These are phyloP conservation scores for Gynandropsis gynandra DNA, from an alignment of 345 rosid species.

Conservation along the genomic window DNA sequence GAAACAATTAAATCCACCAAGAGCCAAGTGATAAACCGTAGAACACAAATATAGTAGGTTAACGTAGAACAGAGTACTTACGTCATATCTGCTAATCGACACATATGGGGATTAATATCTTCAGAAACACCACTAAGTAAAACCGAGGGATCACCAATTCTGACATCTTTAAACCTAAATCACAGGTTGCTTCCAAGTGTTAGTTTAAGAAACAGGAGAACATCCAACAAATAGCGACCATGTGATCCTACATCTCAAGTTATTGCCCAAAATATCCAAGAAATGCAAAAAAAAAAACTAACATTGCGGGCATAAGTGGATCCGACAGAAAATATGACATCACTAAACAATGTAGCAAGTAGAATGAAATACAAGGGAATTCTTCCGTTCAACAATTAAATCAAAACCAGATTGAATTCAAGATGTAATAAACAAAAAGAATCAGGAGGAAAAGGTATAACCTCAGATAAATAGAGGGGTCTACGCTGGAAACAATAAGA, in stretches of 20 bases:
- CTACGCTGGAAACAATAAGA: slow-evolving; percentile 37
- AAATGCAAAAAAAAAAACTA: too few relatives aligned
- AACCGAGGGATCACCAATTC: slow-evolving; percentile 58
- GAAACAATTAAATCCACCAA: slow-evolving; percentile 4
- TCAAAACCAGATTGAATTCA: not conserved
- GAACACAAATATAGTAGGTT: not conserved
- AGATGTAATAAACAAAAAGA: not conserved
- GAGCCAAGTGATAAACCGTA: not conserved
- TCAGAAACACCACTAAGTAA: slow-evolving; percentile 27
- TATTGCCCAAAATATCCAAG: not conserved
- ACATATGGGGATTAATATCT: slow-evolving; percentile 54
- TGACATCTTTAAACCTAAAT: slow-evolving; percentile 65
- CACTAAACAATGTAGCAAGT: too few relatives aligned
- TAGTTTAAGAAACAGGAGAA: slow-evolving; percentile 5
- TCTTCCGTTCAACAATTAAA: not conserved
- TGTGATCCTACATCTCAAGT: too few relatives aligned
- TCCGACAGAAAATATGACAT: too few relatives aligned
- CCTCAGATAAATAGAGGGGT: slow-evolving; percentile 61
- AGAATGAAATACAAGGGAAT: too few relatives aligned
- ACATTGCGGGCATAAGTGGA: too few relatives aligned
- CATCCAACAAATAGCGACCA: slow-evolving; percentile 1
- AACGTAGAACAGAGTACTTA: slow-evolving; percentile 28
- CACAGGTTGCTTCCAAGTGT: not conserved
- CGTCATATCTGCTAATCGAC: slow-evolving; percentile 84
- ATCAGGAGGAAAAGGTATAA: slow-evolving; percentile 9